Conservation (phyloP, 2,329 filamentous ascomycete species). For the Hypoxylon sp. region DNA sequence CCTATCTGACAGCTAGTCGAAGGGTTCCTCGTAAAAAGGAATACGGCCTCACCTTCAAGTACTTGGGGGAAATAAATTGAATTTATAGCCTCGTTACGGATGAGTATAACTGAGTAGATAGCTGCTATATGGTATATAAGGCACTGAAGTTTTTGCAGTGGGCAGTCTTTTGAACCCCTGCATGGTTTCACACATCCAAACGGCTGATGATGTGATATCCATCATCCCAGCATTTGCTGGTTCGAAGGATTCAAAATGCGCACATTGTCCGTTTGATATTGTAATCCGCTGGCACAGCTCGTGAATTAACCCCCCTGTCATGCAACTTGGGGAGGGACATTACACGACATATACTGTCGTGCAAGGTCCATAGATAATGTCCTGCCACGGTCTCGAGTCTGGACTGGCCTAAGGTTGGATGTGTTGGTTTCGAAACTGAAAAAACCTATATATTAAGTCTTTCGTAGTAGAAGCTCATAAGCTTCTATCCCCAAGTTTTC, state of each 20-base stretch:
- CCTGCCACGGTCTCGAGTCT: constrained; percentile 10
- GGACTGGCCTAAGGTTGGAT: not conserved
- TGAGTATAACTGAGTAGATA: not conserved
- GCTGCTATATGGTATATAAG: constrained; percentile 2
- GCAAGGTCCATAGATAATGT: constrained; percentile 22
- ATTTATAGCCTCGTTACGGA: not conserved
- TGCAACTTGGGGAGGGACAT: constrained; percentile 18
- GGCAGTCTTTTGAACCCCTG: constrained; percentile 19
- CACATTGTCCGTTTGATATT: constrained; percentile 17
- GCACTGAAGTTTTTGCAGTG: not conserved
- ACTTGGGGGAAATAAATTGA: not conserved
- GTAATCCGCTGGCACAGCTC: constrained; percentile 3
- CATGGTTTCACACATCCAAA: constrained; percentile 19
- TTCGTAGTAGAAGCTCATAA: not conserved
- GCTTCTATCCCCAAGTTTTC: not conserved
- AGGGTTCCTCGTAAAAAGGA: not conserved
- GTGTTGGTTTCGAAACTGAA: too few species aligned
- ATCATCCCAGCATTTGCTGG: not conserved
- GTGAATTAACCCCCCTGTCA: constrained; percentile 9
- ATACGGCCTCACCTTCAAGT: not conserved
- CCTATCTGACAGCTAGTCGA: not conserved
- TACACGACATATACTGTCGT: constrained; percentile 21
- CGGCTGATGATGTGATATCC: constrained; percentile 21
- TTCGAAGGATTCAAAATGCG: constrained; percentile 23
- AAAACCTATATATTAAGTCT: constrained; percentile 6